phyloP scores from a whole-genome alignment of 2,329 filamentous ascomycete genomes.

The Rugonectria rugulosa region DNA sequence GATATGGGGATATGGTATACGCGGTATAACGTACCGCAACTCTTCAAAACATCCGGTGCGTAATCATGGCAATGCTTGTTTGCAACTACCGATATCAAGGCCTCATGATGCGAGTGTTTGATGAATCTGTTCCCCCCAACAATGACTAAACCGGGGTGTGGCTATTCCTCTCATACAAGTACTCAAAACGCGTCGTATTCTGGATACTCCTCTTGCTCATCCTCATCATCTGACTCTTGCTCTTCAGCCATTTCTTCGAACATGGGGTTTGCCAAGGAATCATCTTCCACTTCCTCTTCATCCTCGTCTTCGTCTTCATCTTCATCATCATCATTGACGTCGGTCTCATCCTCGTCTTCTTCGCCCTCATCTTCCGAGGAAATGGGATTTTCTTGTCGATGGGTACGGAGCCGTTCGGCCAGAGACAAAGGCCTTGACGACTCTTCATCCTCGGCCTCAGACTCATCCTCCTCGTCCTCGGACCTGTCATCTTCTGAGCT shows the following conservation, averaged over 20 bases:
- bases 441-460: conserved; percentile 16
- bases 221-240: conserved; percentile 38
- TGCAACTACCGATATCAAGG: no score
- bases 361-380: conserved; percentile 7
- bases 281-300: conserved; percentile 24
- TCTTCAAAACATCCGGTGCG: no score
- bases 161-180: neutral
- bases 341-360: conserved; percentile 20
- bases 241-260: conserved; percentile 46
- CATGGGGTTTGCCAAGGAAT: conserved; percentile 34
- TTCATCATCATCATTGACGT: conserved; percentile 25
- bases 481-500: conserved; percentile 10
- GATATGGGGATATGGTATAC: neutral
- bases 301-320: conserved; percentile 20
- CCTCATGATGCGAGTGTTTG: no score
- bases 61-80: neutral
- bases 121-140: no score
- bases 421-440: neutral
- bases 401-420: conserved; percentile 12
- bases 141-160: no score
- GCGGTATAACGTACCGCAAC: no score
- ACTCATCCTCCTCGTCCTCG: conserved; percentile 17
- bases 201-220: conserved; percentile 9
- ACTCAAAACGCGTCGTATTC: conserved; percentile 19
- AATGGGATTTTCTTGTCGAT: conserved; percentile 10